A percentile compares a stretch with the other conserved stretches of the same genome.
Conservation (phyloP, 176 grass and related monocot species). For the Aegilops longissima region DNA sequence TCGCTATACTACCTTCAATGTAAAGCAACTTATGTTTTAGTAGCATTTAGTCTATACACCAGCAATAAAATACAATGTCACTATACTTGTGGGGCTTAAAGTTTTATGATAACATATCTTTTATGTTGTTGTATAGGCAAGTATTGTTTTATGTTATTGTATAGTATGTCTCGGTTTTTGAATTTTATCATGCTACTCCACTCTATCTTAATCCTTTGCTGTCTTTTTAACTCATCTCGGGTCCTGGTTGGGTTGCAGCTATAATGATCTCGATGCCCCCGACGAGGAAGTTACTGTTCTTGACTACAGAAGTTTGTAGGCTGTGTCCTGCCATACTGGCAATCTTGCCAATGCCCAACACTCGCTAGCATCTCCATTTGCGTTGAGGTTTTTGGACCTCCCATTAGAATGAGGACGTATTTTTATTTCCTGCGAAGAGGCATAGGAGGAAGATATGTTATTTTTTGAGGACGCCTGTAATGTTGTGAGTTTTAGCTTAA, state of each 20-base stretch:
- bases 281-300: conserved; percentile 99
- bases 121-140: background rate
- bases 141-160: background rate
- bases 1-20: background rate
- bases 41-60: background rate
- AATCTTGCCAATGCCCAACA: background rate
- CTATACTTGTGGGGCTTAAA: background rate
- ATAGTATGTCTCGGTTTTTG: background rate
- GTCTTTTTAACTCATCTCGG: background rate
- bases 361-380: conserved; percentile 1
- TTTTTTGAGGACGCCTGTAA: conserved; percentile 21
- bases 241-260: conserved; percentile 48
- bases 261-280: conserved; percentile 94
- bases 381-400: background rate
- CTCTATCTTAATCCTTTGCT: background rate
- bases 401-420: conserved; percentile 6
- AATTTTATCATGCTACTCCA: background rate
- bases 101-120: background rate
- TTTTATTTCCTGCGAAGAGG: conserved; percentile 7
- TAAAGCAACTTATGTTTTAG: background rate
- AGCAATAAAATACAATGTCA: too few relatives aligned
- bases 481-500: conserved; percentile 22
- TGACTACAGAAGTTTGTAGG: conserved; percentile 98
- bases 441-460: background rate
- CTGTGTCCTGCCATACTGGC: background rate